Conservation (phyloP, 257 asterid genomes). For the Solanum clarkiae region DNA sequence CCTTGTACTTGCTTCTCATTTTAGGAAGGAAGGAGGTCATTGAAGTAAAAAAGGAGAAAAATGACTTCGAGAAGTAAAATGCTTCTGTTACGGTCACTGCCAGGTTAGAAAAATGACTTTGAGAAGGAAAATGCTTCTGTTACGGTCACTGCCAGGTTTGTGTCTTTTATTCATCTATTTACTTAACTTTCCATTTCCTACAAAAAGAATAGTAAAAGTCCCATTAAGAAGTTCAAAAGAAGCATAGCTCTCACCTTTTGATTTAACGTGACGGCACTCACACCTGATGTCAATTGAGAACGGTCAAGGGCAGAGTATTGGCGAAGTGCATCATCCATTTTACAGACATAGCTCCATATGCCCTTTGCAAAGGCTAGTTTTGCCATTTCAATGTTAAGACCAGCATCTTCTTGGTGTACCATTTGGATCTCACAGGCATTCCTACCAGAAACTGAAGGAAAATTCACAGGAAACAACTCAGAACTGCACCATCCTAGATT, state of each 20-base stretch:
- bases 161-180: neutral
- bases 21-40: neutral
- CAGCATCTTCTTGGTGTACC: conserved; percentile 97
- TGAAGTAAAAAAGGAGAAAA: neutral
- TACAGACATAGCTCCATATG: conserved; percentile 80
- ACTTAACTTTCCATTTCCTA: neutral
- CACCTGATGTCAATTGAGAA: conserved; percentile 13
- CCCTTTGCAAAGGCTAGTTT: conserved; percentile 77
- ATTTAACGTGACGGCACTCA: conserved; percentile 18
- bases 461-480: neutral
- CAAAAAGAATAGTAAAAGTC: neutral
- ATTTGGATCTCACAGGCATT: conserved; percentile 85
- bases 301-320: conserved; percentile 29
- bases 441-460: conserved; percentile 58
- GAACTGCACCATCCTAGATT: neutral
- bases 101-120: neutral
- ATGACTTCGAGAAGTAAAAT: neutral
- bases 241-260: conserved; percentile 40
- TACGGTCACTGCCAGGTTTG: neutral
- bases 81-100: neutral
- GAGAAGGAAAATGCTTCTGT: neutral
- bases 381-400: conserved; percentile 73
- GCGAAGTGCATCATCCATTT: conserved; percentile 73
- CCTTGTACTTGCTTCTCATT: neutral
- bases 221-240: neutral